phyloP scores from a whole-genome alignment of 1,284 basidiomycete species.

The Microbotryum silenes-acaulis region DNA sequence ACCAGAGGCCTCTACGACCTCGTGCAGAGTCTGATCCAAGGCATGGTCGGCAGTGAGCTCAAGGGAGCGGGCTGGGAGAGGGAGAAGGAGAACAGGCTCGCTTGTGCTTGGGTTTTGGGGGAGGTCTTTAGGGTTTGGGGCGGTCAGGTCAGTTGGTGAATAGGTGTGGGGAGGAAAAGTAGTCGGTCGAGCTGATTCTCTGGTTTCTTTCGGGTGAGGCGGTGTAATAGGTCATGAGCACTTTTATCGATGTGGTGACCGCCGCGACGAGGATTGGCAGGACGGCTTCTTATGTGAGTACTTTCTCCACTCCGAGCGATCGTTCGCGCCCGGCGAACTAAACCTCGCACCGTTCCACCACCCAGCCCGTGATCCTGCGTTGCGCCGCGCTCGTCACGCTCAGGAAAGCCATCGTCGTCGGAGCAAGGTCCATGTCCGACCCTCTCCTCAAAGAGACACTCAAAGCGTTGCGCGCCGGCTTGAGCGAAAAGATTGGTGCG shows the following conservation, averaged over 20 bases:
- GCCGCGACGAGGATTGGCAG: conserved; percentile 57
- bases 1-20: conserved; percentile 78
- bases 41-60: conserved; percentile 10
- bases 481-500: conserved; percentile 76
- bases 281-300: conserved; percentile 61
- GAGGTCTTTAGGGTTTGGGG: conserved; percentile 80
- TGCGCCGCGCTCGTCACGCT: conserved; percentile 72
- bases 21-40: conserved; percentile 58
- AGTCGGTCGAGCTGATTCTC: not conserved
- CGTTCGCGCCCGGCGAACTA: not conserved
- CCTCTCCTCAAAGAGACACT: conserved; percentile 68
- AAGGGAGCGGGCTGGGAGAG: conserved; percentile 58
- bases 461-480: conserved; percentile 67
- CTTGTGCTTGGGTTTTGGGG: conserved; percentile 69
- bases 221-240: conserved; percentile 72
- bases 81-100: conserved; percentile 49
- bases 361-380: conserved; percentile 66
- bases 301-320: not conserved
- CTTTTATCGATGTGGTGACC: conserved; percentile 72
- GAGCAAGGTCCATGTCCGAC: conserved; percentile 77
- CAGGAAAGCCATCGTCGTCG: conserved; percentile 64
- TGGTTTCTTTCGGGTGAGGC: not conserved
- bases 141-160: conserved; percentile 52
- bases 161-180: too few relatives aligned
- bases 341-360: not conserved